Conservation (phyloP, 2,329 filamentous ascomycete genomes). For the Scytalidium lignicola region DNA sequence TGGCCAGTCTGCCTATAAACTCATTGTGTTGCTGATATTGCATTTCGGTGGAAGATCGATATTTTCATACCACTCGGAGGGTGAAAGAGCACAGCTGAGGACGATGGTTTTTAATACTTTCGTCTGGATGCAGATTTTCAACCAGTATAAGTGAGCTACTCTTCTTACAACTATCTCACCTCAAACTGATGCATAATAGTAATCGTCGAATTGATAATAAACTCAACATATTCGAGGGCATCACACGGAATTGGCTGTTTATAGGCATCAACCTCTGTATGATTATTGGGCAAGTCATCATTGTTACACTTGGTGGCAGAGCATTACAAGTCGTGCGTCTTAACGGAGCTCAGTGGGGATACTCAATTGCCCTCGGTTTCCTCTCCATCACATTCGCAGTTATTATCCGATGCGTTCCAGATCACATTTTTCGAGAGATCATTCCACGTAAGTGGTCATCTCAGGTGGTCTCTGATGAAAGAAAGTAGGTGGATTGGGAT, state of each 20-base stretch:
- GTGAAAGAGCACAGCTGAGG: conserved; percentile 49
- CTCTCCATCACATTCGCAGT: conserved; percentile 83
- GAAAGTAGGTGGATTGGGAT: conserved; percentile 56
- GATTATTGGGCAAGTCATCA: conserved; percentile 83
- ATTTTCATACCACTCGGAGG: conserved; percentile 49
- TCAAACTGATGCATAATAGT: conserved; percentile 34
- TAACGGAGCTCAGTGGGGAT: conserved; percentile 73
- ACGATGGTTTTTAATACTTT: conserved; percentile 97
- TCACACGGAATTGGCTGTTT: conserved; percentile 84
- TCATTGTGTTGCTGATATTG: conserved; percentile 71
- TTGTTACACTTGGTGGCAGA: conserved; percentile 77
- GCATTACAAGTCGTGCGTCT: conserved; percentile 65
- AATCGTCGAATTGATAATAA: conserved; percentile 91
- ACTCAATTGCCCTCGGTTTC: conserved; percentile 76
- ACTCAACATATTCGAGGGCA: conserved; percentile 92
- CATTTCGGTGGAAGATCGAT: conserved; percentile 68
- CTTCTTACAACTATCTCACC: conserved; percentile 29
- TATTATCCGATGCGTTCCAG: conserved; percentile 76
- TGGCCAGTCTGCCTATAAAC: conserved; percentile 85
- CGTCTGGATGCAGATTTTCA: conserved; percentile 99
- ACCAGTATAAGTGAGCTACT: conserved; percentile 91
- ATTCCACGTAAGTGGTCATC: conserved; percentile 45
- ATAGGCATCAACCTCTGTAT: conserved; percentile 79
- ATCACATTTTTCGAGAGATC: conserved; percentile 38
- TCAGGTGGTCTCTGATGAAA: too few species aligned